phyloP scores from a whole-genome alignment of 352 stramenopile species.

The Stramenopiles sp. region DNA sequence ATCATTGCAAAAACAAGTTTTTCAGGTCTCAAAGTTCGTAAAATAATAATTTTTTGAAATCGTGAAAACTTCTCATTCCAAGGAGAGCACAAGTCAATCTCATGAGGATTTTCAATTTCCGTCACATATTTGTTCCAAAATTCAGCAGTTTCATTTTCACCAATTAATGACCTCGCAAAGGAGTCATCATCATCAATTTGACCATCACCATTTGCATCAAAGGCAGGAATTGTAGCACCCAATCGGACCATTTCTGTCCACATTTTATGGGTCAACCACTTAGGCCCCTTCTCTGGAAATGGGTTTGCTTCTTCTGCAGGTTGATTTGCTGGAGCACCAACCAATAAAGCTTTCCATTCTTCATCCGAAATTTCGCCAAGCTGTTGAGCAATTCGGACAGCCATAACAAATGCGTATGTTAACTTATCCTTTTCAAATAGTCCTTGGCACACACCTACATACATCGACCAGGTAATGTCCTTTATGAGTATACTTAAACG shows the following conservation, averaged over 20 bases:
- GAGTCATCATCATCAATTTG: not conserved
- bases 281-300: not conserved
- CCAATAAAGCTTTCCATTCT: constrained; percentile 48
- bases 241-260: constrained; percentile 5
- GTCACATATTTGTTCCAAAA: too few species aligned
- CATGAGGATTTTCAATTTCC: constrained; percentile 27
- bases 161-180: not conserved
- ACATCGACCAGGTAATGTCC: constrained; percentile 57
- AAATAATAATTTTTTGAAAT: constrained; percentile 46
- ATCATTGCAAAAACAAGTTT: constrained; percentile 44
- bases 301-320: not conserved
- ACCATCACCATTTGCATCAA: not conserved
- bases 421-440: constrained; percentile 79
- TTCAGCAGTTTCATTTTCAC: not conserved
- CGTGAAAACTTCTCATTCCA: constrained; percentile 30
- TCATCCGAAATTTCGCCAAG: constrained; percentile 23
- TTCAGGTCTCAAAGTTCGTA: constrained; percentile 46
- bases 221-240: not conserved
- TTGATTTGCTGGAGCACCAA: constrained; percentile 22
- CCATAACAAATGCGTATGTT: constrained; percentile 65
- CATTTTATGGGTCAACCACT: constrained; percentile 7
- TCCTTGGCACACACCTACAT: constrained; percentile 57
- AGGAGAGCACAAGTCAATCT: constrained; percentile 24
- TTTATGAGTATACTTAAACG: constrained; percentile 48
- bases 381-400: constrained; percentile 37